phyloP scores from a whole-genome alignment of 768 basidiomycete species.

The Tylopilus sp. region DNA sequence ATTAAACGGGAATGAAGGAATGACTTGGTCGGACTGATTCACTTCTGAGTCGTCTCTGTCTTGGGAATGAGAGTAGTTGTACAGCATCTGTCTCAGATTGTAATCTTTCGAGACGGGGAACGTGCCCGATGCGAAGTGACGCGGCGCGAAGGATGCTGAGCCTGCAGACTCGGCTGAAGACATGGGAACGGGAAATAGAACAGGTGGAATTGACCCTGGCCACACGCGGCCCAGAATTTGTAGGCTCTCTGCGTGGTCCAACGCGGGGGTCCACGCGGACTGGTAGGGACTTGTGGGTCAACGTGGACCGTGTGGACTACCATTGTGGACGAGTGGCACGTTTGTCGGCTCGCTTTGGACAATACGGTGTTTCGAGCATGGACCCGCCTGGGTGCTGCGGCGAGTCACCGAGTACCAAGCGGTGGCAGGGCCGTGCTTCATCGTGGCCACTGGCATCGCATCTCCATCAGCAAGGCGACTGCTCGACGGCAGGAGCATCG shows the following conservation, averaged over 20 bases:
- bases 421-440: slow-evolving; percentile 6
- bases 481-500: neutral
- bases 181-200: slow-evolving; percentile 9
- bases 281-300: slow-evolving; percentile 1
- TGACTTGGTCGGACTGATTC: slow-evolving; percentile 24
- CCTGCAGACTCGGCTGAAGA: neutral
- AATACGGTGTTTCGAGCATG: slow-evolving; percentile 2
- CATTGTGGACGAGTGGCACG: slow-evolving; percentile 3
- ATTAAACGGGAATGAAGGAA: slow-evolving; percentile 32
- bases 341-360: neutral
- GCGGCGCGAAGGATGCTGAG: slow-evolving; percentile 15
- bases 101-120: slow-evolving; percentile 28
- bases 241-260: slow-evolving; percentile 11
- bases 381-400: slow-evolving; percentile 1
- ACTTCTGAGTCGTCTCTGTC: neutral
- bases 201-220: neutral
- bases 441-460: slow-evolving; percentile 3
- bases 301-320: too few relatives aligned
- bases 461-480: neutral
- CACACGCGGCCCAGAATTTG: slow-evolving; percentile 9
- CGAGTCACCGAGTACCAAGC: neutral
- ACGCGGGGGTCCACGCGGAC: neutral
- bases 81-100: slow-evolving; percentile 27
- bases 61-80: slow-evolving; percentile 13
- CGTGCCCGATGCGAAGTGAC: slow-evolving; percentile 23